Evolutionary conservation across 2,329 filamentous ascomycete species (phyloP), one percentile per base, ranked within the genome.

Genomic region (Arthrobotrys sphaeroides): DNA sequence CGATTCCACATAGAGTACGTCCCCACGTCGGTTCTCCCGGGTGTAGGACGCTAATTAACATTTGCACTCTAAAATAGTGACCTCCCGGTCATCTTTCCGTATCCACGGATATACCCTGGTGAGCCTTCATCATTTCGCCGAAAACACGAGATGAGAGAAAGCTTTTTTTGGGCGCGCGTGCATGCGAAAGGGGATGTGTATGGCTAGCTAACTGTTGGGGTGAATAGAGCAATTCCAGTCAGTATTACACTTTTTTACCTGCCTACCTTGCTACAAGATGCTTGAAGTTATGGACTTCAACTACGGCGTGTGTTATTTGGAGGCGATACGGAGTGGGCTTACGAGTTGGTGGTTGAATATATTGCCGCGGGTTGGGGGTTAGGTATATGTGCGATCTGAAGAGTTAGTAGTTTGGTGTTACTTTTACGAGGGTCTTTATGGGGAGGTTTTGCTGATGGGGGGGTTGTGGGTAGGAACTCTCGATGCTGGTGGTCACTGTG

Each of bases 401-500:
- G 83, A 88, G 87, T 84, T 80, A 77, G 81, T 61, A 51, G 18
- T 24, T 42, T 22, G 28, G 42, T 9, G 28, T 42, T 31, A 28
- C 69, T 16, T 64, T 22, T 60, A n/a, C n/a, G n/a, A 20, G 16
- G n/a, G 13, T 20, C 38, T 53, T 53, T 20, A 18, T 24, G n/a
- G 13, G 16, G 13, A 31, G 5, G 7, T 18, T 36, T 45, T 43
- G 33, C 24, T 53, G 49, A 43, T 67, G 24, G 33, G 57, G 5
- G n/a, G 9, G 24, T 40, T 24, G 18, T 40, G 10, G 43, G 28
- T 42, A 85, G 84, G 85, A 83, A 98, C 95, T 18, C 90, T 99
- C 80, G 95, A 99, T 86, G 91, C 90, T 18, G 92, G 92, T 61
- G 96, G 95, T 76, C 93, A 99, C 84, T 97, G 94, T 82, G 94